Percentiles rank a stretch among this genome's conserved stretches.
Evolutionary conservation across 73 alveolate species (phyloP).

Genomic region (Paramecium tetraurelia): DNA sequence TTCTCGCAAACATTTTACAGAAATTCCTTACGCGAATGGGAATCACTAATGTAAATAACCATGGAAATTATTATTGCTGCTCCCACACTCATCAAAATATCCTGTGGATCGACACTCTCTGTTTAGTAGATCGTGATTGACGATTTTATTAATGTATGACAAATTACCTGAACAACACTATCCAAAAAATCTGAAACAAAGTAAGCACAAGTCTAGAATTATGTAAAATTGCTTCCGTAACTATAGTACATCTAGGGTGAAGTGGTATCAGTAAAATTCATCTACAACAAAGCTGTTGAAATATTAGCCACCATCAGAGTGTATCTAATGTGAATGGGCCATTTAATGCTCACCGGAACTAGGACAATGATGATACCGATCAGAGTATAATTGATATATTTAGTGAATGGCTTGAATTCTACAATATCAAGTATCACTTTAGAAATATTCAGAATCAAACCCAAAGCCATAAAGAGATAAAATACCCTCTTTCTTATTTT

Average conservation of each 20-base stretch:
- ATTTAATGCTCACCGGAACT: neutral
- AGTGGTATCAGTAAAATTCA: neutral
- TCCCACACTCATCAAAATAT: neutral
- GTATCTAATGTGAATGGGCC: neutral
- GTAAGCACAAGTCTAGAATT: neutral
- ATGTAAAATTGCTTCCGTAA: neutral
- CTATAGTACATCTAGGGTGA: neutral
- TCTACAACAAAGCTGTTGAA: neutral
- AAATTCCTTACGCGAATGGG: neutral
- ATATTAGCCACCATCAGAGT: neutral
- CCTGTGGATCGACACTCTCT: neutral
- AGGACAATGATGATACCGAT: neutral
- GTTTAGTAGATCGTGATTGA: neutral
- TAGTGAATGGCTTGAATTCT: neutral
- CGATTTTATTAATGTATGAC: neutral
- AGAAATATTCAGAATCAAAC: neutral
- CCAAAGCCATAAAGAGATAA: constrained; percentile 1
- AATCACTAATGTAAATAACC: neutral
- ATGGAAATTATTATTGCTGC: neutral
- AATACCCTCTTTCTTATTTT: neutral
- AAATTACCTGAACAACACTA: neutral
- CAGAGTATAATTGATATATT: neutral
- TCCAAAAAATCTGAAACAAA: neutral
- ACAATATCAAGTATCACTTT: neutral
- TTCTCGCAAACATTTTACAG: neutral